phyloP scores from a whole-genome alignment of 2,329 filamentous ascomycete species.

The Fusarium sp. region DNA sequence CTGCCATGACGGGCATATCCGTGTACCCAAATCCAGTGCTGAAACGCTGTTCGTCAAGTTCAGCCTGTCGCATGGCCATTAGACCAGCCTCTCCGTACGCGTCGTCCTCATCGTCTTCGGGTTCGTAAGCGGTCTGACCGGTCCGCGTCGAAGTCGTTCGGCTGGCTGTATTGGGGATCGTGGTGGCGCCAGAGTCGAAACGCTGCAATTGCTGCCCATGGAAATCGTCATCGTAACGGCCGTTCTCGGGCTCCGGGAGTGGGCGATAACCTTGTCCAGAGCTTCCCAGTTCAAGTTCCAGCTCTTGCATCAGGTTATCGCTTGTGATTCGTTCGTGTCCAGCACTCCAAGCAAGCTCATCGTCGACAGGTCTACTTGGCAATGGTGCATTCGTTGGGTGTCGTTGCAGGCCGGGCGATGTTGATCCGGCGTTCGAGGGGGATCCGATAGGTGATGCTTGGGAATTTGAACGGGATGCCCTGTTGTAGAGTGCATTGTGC shows the following conservation, averaged over 20 bases:
- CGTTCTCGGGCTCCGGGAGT: slow-evolving; percentile 57
- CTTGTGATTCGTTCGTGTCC: slow-evolving; percentile 58
- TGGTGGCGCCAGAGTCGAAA: slow-evolving; percentile 64
- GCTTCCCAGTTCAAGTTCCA: slow-evolving; percentile 64
- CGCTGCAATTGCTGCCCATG: slow-evolving; percentile 56
- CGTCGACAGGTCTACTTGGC: slow-evolving; percentile 63
- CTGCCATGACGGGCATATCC: slow-evolving; percentile 48
- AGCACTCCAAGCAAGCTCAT: slow-evolving; percentile 57
- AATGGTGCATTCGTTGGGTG: slow-evolving; percentile 71
- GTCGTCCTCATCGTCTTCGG: slow-evolving; percentile 79
- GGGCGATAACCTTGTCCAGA: slow-evolving; percentile 50
- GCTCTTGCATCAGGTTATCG: slow-evolving; percentile 67
- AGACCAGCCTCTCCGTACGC: slow-evolving; percentile 87
- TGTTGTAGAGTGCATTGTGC: slow-evolving; percentile 57
- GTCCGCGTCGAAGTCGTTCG: slow-evolving; percentile 38
- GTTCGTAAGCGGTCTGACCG: slow-evolving; percentile 32
- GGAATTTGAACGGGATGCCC: slow-evolving; percentile 61
- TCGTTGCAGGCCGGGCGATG: slow-evolving; percentile 60
- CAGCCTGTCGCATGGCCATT: slow-evolving; percentile 84
- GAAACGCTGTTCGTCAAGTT: slow-evolving; percentile 75
- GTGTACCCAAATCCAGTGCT: slow-evolving; percentile 49
- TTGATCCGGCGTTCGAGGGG: slow-evolving; percentile 53
- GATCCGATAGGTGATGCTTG: slow-evolving; percentile 61
- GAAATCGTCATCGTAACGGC: slow-evolving; percentile 59
- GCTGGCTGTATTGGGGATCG: slow-evolving; percentile 46